Evolutionary conservation across 2,329 filamentous ascomycete genomes (phyloP).

Genomic region (Fusarium nematophilum): DNA sequence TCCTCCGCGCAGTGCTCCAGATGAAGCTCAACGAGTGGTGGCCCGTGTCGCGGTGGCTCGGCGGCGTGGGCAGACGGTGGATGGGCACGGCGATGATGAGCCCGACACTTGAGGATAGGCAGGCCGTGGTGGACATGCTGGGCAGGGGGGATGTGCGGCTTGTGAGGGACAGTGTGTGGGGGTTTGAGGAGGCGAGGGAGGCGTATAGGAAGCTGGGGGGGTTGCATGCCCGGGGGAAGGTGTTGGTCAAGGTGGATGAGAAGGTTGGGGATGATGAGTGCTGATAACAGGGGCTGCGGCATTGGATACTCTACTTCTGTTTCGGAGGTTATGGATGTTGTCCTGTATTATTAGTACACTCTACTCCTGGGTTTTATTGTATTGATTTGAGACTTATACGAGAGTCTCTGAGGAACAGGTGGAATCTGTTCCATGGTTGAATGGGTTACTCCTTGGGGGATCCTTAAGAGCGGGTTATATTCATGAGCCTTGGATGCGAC

Average conservation of each 20-base stretch:
- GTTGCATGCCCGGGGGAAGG: conserved; percentile 52
- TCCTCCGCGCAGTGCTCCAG: conserved; percentile 46
- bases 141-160: conserved; percentile 49
- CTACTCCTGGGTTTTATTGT: too few species aligned
- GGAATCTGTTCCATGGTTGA: too few species aligned
- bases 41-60: conserved; percentile 50
- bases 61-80: conserved; percentile 53
- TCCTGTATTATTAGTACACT: too few species aligned
- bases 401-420: too few species aligned
- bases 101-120: conserved; percentile 47
- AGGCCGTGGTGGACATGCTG: conserved; percentile 49
- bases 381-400: too few species aligned
- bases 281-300: too few species aligned
- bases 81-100: conserved; percentile 49
- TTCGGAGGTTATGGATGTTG: too few species aligned
- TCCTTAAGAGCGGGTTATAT: too few species aligned
- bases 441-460: too few species aligned
- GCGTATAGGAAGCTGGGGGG: conserved; percentile 51
- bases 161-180: conserved; percentile 52
- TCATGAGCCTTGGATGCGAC: too few species aligned
- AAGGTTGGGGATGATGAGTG: conserved; percentile 41
- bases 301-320: too few species aligned
- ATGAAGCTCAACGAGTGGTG: conserved; percentile 54
- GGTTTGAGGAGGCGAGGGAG: conserved; percentile 50
- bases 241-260: conserved; percentile 50